Base-by-base conservation (phyloP, 495 filamentous ascomycete genomes). In the Cercophora newfieldiana region DNA sequence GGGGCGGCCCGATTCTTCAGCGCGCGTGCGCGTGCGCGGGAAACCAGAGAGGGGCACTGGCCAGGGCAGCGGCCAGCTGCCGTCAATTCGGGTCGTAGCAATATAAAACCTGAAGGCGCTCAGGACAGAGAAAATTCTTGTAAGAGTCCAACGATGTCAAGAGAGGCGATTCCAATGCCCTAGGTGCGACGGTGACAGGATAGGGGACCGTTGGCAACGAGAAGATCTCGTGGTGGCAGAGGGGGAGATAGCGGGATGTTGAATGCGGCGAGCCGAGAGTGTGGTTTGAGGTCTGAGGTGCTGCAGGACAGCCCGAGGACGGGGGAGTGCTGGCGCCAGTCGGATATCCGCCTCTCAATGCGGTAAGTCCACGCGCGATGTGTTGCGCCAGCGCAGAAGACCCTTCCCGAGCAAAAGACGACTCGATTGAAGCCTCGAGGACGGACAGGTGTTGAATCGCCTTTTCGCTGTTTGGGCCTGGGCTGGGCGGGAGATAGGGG, bases 211-310 rank as follows among this genome's bases (percentile, higher is more conserved):
- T 33, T 53, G 48, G 28, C 51, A 31, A 26, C 24, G 68, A 22
- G 18, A 28, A 57, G 6, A 59, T 14, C n/a, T 33, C 18, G 6
- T n/a, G 30, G 51, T 51, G 14, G 47, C n/a, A 59, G 44, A 53
- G 47, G 56, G 59, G 63, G 65, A 66, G 55, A 63, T 68, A 47
- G 65, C 69, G 68, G 64, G 61, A 71, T 71, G 69, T 68, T 71
- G 59, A 66, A 71, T 67, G 63, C 47, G 66, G 69, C 69, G 62
- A 68, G 66, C 69, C 69, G 65, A 68, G 63, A 28, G 19, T 54
- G 49, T 22, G 30, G 61, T 7, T 24, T 31, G 14, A 33, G 7
- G 33, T 60, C 26, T 44, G 31, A 21, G 58, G 19, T 22, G 29
- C 31, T 29, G 28, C 24, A 30, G 29, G 29, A 19, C 50, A 26